Evolutionary conservation across 2,329 filamentous ascomycete genomes (phyloP), one percentile per base, ranked within the genome.

Genomic region (Pseudogymnoascus sp.): DNA sequence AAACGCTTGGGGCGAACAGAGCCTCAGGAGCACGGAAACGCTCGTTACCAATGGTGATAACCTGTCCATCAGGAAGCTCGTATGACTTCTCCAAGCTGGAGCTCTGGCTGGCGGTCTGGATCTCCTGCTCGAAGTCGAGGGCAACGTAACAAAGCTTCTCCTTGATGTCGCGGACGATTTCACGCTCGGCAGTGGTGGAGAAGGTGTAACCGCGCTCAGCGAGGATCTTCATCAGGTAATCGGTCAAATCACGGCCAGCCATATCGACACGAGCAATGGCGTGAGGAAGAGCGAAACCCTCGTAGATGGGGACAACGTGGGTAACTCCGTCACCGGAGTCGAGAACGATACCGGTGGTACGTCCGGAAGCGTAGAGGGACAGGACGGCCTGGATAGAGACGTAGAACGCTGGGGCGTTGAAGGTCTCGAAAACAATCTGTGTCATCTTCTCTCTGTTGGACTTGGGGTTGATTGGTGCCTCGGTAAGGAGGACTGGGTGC

Each of bases 391-490:
- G 93, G 81, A 99, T 99, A 76, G 94, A 97, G 84, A 99, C 94
- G 87, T 99, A 99, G 88, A 99, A 97, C 73, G 94, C 94, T 72
- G 94, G 94, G 75, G 94, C 93, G 85, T 99, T 97, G 89, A 99
- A 99, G 74, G 94, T 99, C 88, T 99, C 94, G 85, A 99, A 99
- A 79, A 99, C 92, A 71, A 99, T 99, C 85, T 99, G 94, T 73
- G 94, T 97, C 94, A 99, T 99, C 92, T 99, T 99, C 87, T 99
- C 94, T 88, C 94, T 91, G 87, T 99, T 99, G 84, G 91, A 96
- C 88, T 97, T 97, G 80, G 94, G 94, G 89, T 99, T 99, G 89
- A 99, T 97, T 73, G 94, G 94, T 74, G 94, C 94, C 85, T 99
- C 94, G 73, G 94, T 99, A 80, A 99, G 87, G 77, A 99, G 88